Base-by-base conservation (phyloP, 2,329 filamentous ascomycete genomes). In the Colletotrichum destructivum region DNA sequence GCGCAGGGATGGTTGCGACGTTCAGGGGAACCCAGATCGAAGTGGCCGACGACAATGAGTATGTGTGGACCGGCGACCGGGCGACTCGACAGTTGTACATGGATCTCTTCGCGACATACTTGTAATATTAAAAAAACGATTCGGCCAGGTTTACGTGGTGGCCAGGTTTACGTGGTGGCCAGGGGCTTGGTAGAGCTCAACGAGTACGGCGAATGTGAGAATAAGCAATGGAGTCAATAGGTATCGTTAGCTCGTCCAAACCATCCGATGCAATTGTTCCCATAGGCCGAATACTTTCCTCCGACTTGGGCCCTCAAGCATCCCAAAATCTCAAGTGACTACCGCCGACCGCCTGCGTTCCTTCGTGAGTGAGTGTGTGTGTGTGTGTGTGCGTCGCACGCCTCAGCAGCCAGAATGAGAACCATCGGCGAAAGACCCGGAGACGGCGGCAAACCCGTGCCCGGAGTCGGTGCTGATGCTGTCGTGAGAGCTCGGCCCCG, bases 1-100 rank as follows among this genome's bases (percentile, higher is more conserved):
- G 75, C 2, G 68, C 66, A 4, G 78, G 77, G 0, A 78, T 78
- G 76, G 78, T 79, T 0, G 78, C 78, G 0, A 78, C 75, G 0
- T 78, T 74, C 13, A 62, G 77, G 11, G 77, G 78, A 2, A 66
- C 62, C 15, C 65, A 78, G 12, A 59, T 79, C 6, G 77, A 78
- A 60, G 76, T 74, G 2, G 73, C 79, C 0, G 73, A 79, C 18
- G 52, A 62, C 23, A 73, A 55, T 0, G 70, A 64, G 26, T 75
- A 75, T 67, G 74, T 77, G 4, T 79, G 78, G 78, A 51, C 73
- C 5, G 78, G 78, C 0, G 73, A 75, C 13, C 61, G 65, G 15
- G 54, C 57, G 4, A 74, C 62, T 11, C 60, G 62, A 2, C 9
- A 64, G 2, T 75, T 75, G 51, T 79, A 74, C n/a, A 57, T 78